Conservation (phyloP, 1,139 yeast species). For the Hansenula anomala region DNA sequence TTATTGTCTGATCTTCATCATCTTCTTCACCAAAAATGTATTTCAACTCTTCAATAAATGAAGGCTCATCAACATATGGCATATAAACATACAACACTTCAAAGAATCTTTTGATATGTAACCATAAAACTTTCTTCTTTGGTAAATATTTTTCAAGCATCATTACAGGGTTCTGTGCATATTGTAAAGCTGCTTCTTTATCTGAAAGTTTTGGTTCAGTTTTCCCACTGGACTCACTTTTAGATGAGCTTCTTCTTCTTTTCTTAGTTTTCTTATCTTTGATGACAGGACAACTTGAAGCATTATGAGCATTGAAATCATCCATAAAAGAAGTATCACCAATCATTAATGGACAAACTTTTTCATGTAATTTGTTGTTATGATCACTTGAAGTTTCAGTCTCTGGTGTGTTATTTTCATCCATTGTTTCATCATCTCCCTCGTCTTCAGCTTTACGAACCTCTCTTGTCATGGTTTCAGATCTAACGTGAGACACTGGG, state of each 20-base stretch:
- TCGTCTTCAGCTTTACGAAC: background rate
- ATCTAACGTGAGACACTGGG: slow-evolving; percentile 18
- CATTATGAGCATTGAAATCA: background rate
- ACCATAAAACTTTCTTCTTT: slow-evolving; percentile 28
- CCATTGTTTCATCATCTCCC: background rate
- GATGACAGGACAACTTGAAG: background rate
- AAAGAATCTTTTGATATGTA: slow-evolving; percentile 34
- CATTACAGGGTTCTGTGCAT: slow-evolving; percentile 23
- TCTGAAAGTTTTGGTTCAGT: background rate
- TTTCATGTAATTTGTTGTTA: slow-evolving; percentile 22
- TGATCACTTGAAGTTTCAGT: background rate
- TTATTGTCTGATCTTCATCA: slow-evolving; percentile 27
- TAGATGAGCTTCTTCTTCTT: background rate
- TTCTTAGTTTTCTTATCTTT: background rate
- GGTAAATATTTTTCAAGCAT: slow-evolving; percentile 38
- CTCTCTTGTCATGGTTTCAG: background rate
- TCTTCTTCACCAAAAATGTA: slow-evolving; percentile 27
- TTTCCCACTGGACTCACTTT: slow-evolving; percentile 18
- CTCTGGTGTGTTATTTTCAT: background rate
- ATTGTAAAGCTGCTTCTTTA: slow-evolving; percentile 2
- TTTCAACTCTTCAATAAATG: slow-evolving; percentile 27
- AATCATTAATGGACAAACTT: slow-evolving; percentile 36
- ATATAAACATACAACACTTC: slow-evolving; percentile 34
- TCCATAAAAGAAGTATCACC: slow-evolving; percentile 27
- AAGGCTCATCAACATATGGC: slow-evolving; percentile 35